Conservation (phyloP, 768 basidiomycete species). For the Candolleomyces efflorescens region DNA sequence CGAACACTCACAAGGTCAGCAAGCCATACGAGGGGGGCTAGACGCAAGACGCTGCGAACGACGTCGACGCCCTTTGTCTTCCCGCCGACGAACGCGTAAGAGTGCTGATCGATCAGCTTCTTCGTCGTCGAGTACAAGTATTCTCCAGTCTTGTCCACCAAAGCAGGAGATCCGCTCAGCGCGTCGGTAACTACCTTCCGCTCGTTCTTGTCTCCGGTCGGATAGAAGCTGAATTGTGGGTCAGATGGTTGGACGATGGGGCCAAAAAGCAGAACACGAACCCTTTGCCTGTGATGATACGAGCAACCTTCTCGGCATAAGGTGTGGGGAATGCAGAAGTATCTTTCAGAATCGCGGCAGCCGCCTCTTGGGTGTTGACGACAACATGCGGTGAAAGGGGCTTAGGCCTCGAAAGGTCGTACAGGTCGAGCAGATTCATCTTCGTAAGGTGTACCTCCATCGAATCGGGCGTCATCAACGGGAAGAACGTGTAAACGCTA, state of each 20-base stretch:
- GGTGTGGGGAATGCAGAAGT: constrained; percentile 40
- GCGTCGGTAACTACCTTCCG: constrained; percentile 43
- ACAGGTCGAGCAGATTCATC: constrained; percentile 48
- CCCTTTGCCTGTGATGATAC: constrained; percentile 60
- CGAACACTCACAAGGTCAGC: constrained; percentile 59
- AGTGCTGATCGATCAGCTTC: constrained; percentile 48
- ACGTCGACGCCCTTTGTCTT: constrained; percentile 57
- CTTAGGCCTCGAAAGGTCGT: constrained; percentile 51
- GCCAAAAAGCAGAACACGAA: constrained; percentile 21
- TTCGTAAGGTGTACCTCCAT: constrained; percentile 61
- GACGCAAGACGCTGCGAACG: constrained; percentile 62
- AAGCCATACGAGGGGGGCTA: constrained; percentile 66
- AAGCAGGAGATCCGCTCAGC: constrained; percentile 44
- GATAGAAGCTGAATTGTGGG: constrained; percentile 71
- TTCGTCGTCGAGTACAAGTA: constrained; percentile 67
- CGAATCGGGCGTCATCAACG: constrained; percentile 72
- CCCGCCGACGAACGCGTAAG: constrained; percentile 55
- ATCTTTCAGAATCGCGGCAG: constrained; percentile 49
- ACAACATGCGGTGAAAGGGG: constrained; percentile 18
- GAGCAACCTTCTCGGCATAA: constrained; percentile 45
- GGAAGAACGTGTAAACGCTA: constrained; percentile 82
- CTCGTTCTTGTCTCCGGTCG: constrained; percentile 48
- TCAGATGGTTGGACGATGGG: too few species aligned
- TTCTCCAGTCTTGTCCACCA: constrained; percentile 44
- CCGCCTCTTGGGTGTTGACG: constrained; percentile 45